A percentile compares a stretch with the other conserved stretches of the same genome.
These are phyloP conservation scores for Melanopsichium pennsylvanicum DNA, from an alignment of 1,284 basidiomycete species.

Conservation along the genomic window DNA sequence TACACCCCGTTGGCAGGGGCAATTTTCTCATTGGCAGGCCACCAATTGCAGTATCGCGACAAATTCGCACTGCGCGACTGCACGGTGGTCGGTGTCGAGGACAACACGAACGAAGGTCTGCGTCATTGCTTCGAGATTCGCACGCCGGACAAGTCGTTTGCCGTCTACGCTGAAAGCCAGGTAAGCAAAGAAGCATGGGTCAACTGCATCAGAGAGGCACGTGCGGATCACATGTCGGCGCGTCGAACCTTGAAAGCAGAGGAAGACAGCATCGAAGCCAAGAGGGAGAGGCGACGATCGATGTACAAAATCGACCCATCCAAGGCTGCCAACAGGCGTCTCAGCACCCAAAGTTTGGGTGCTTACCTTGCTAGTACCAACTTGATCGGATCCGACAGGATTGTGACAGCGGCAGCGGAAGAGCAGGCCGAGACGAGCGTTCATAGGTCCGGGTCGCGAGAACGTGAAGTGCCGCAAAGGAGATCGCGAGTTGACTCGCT, in stretches of 20 bases:
- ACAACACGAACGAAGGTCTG: slow-evolving; percentile 32
- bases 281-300: slow-evolving; percentile 41
- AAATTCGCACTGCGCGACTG: slow-evolving; percentile 61
- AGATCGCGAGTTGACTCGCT: slow-evolving; percentile 38
- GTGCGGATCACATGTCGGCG: slow-evolving; percentile 56
- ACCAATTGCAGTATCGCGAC: slow-evolving; percentile 57
- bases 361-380: slow-evolving; percentile 35
- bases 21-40: slow-evolving; percentile 42
- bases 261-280: slow-evolving; percentile 56
- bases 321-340: slow-evolving; percentile 20
- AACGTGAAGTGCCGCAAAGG: slow-evolving; percentile 9
- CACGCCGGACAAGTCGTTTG: slow-evolving; percentile 64
- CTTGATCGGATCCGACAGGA: slow-evolving; percentile 30
- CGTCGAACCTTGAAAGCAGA: slow-evolving; percentile 56
- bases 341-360: slow-evolving; percentile 45
- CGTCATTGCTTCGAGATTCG: slow-evolving; percentile 60
- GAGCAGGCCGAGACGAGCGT: slow-evolving; percentile 10
- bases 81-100: slow-evolving; percentile 60
- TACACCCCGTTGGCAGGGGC: slow-evolving; percentile 41
- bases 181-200: slow-evolving; percentile 56
- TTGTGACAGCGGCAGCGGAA: slow-evolving; percentile 1
- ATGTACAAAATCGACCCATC: slow-evolving; percentile 34
- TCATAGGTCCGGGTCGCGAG: slow-evolving; percentile 5
- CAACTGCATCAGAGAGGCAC: slow-evolving; percentile 58
- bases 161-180: slow-evolving; percentile 57